Base-by-base conservation (phyloP, 2,329 filamentous ascomycete genomes). In the Fusarium nematophilum region DNA sequence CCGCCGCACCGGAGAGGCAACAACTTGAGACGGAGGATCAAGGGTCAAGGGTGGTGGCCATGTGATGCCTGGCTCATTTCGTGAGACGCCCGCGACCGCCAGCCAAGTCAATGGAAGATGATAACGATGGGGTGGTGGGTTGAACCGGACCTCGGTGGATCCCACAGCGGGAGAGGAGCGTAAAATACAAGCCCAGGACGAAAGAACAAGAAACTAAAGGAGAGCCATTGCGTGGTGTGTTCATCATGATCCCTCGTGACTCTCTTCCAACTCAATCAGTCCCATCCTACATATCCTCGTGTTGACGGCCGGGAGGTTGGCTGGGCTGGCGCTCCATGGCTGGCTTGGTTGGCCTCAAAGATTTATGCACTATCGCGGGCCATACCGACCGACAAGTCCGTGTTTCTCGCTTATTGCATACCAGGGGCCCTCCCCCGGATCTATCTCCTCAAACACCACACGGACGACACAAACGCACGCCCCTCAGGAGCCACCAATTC, bases 171-270 rank as follows among this genome's bases (percentile, higher is more conserved):
- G n/a, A n/a, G n/a, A n/a, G n/a, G n/a, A n/a, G n/a, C n/a, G n/a
- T n/a, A n/a, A n/a, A n/a, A n/a, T n/a, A n/a, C n/a, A n/a, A n/a
- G n/a, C n/a, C n/a, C n/a, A n/a, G n/a, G n/a, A n/a, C n/a, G n/a
- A n/a, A 17, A 55, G 26, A 27, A 47, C 26, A 17, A 26, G 43
- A 51, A 49, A 34, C 25, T 30, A 46, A 51, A 43, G 25, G 40
- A 39, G 44, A 18, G 40, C 29, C 25, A 36, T 39, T 60, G 36
- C 59, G 39, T 61, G 26, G 40, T 62, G 57, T 45, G 51, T 39
- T 57, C 34, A 61, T 61, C 39, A 30, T 38, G 52, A 42, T 48
- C n/a, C 33, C 60, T 49, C 56, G 60, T 63, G 60, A 64, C 56
- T 53, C 31, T n/a, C n/a, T n/a, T n/a, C n/a, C n/a, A n/a, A n/a